Percentiles rank a stretch among this genome's conserved stretches.
phyloP scores from a whole-genome alignment of 1,284 basidiomycete genomes.

The Rhodotorula sp. region DNA sequence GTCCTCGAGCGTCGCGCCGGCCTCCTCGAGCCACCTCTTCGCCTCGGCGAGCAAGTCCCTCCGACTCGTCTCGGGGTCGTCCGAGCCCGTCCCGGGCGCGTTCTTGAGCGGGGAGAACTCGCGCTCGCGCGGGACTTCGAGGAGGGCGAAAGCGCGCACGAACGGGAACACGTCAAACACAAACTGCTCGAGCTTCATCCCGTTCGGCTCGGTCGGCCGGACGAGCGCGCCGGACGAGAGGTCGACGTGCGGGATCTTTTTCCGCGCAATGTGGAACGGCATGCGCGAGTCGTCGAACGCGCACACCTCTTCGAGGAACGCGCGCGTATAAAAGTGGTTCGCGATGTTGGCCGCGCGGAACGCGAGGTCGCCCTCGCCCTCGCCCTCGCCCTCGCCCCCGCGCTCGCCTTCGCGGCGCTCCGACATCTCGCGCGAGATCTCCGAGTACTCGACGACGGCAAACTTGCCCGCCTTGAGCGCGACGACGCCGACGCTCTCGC shows the following conservation, averaged over 20 bases:
- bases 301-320: slow-evolving; percentile 78
- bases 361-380: slow-evolving; percentile 65
- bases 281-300: slow-evolving; percentile 78
- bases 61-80: slow-evolving; percentile 83
- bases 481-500: slow-evolving; percentile 94
- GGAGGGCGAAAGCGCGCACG: slow-evolving; percentile 74
- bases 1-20: slow-evolving; percentile 71
- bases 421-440: slow-evolving; percentile 85
- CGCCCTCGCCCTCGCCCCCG: too few species aligned
- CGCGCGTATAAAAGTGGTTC: slow-evolving; percentile 96
- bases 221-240: slow-evolving; percentile 63
- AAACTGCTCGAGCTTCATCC: slow-evolving; percentile 99
- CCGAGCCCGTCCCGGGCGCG: slow-evolving; percentile 89
- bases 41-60: slow-evolving; percentile 91
- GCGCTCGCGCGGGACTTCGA: slow-evolving; percentile 84
- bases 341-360: slow-evolving; percentile 97
- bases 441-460: slow-evolving; percentile 96
- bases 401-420: slow-evolving; percentile 67
- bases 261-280: slow-evolving; percentile 95
- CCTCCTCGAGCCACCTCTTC: slow-evolving; percentile 73
- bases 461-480: slow-evolving; percentile 78
- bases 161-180: slow-evolving; percentile 99
- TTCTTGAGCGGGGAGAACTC: slow-evolving; percentile 99
- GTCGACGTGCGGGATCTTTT: slow-evolving; percentile 90
- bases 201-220: slow-evolving; percentile 89